phyloP scores from a whole-genome alignment of 768 basidiomycete species.

The Trametes cinnabarina region DNA sequence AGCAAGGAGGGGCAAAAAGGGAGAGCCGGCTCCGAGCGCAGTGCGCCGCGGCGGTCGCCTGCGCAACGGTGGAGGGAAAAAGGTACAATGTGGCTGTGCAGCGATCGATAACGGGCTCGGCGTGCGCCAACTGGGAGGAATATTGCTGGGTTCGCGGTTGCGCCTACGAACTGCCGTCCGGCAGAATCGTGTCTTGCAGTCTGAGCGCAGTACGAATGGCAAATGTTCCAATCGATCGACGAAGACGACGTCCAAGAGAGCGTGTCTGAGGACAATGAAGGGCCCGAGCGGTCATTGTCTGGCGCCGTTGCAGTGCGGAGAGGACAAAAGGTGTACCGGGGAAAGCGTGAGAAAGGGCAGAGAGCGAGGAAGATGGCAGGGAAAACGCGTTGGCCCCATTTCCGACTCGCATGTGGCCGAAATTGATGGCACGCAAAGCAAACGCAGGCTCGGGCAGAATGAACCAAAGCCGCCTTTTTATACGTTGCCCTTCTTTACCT shows the following conservation, averaged over 20 bases:
- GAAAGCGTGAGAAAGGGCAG: slow-evolving; percentile 6
- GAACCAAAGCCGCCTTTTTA: slow-evolving; percentile 2
- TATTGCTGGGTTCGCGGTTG: too few species aligned
- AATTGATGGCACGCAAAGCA: background rate
- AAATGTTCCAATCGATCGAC: too few species aligned
- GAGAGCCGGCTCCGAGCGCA: background rate
- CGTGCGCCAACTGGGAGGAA: background rate
- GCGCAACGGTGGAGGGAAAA: slow-evolving; percentile 5
- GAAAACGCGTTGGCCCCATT: background rate
- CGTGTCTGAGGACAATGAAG: background rate
- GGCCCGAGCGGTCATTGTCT: background rate
- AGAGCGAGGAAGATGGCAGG: background rate
- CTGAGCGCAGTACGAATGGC: too few species aligned
- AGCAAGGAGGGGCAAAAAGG: background rate
- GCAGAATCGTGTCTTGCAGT: too few species aligned
- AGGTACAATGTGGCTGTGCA: slow-evolving; percentile 9
- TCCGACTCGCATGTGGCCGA: slow-evolving; percentile 1
- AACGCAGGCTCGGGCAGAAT: background rate
- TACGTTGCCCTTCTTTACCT: background rate
- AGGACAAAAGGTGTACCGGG: slow-evolving; percentile 15
- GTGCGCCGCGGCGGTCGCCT: background rate
- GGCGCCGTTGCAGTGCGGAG: background rate
- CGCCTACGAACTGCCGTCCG: too few species aligned
- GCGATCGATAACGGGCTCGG: slow-evolving; percentile 9
- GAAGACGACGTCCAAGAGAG: background rate